Conservation (phyloP, 177 flowering plant species). For the Tripterygium wilfordii region DNA sequence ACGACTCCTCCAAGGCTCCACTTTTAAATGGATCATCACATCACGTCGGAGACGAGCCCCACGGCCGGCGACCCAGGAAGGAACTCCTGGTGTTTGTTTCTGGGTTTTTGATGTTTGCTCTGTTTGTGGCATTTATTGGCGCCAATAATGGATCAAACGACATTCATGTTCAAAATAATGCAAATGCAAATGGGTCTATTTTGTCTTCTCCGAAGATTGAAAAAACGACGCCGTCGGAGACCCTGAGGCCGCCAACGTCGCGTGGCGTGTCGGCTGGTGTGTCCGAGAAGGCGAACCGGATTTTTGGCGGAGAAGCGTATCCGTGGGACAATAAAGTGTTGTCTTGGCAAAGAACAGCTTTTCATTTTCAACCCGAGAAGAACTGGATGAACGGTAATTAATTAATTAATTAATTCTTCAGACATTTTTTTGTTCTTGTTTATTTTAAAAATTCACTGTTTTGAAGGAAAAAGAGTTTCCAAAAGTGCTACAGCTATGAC, state of each 20-base stretch:
- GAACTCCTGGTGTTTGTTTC: not conserved
- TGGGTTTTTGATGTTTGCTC: conserved; percentile 13
- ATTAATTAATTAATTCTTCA: not conserved
- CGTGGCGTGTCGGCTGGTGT: conserved; percentile 44
- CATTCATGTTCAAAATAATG: too few relatives aligned
- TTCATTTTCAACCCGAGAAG: conserved; percentile 51
- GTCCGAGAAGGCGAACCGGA: conserved; percentile 42
- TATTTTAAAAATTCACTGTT: too few relatives aligned
- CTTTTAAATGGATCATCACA: too few relatives aligned
- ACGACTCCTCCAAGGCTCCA: too few relatives aligned
- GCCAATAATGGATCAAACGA: too few relatives aligned
- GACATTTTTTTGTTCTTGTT: too few relatives aligned
- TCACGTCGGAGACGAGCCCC: not conserved
- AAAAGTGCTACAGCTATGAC: too few relatives aligned
- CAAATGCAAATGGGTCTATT: too few relatives aligned
- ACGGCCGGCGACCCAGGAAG: conserved; percentile 3
- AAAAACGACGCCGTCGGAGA: not conserved
- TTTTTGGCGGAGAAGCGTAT: conserved; percentile 16
- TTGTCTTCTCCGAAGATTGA: too few relatives aligned
- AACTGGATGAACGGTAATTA: conserved; percentile 74
- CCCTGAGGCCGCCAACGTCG: conserved; percentile 8
- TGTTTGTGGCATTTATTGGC: conserved; percentile 9
- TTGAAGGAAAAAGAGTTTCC: too few relatives aligned
- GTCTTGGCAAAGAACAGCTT: conserved; percentile 60
- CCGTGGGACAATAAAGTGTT: conserved; percentile 60